Base-by-base conservation (phyloP, 2,329 filamentous ascomycete species). In the Rutstroemia sydowiana region DNA sequence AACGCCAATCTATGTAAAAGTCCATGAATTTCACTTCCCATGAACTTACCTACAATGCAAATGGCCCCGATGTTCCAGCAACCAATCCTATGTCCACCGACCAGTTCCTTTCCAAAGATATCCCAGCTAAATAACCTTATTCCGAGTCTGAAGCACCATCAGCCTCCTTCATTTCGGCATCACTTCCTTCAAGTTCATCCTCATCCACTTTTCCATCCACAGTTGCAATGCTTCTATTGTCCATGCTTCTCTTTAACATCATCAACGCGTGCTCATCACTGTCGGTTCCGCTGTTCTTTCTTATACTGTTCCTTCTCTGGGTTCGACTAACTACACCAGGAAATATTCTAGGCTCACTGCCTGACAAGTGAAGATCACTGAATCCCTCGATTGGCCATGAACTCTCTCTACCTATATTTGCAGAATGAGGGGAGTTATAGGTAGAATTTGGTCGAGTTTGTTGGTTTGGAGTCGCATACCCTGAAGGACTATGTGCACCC, bases 321-420 rank as follows among this genome's bases (percentile, higher is more conserved):
- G 55, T 55, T n/a, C 65, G 54, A 48, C 71, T 69, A 47, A 89
- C 76, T 30, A 90, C 76, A 0, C 86, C 86, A 0, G 87, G 87
- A 58, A 88, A 87, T 56, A 88, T 81, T 56, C 75, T 77, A 10
- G 85, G 86, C 65, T 88, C 85, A 45, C 72, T 75, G 3, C 76
- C 79, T 11, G 74, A 77, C 10, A 81, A 63, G 58, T 79, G 74
- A 50, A 71, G 59, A 54, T 76, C 71, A 43, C 69, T 65, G 21
- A 63, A 65, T 10, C 66, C 62, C 6, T 74, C 69, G 7, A 69
- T 61, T 13, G 69, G 57, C 67, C 69, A 70, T 18, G 65, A 57
- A n/a, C 64, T 60, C 18, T 73, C 71, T 52, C 65, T 59, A 11
- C 60, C 59, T 26, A 58, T 50, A 58, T 40, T 52, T 18, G 45